These are phyloP conservation scores for Amanita thiersii DNA, from an alignment of 768 basidiomycete species.

Conservation along the genomic window DNA sequence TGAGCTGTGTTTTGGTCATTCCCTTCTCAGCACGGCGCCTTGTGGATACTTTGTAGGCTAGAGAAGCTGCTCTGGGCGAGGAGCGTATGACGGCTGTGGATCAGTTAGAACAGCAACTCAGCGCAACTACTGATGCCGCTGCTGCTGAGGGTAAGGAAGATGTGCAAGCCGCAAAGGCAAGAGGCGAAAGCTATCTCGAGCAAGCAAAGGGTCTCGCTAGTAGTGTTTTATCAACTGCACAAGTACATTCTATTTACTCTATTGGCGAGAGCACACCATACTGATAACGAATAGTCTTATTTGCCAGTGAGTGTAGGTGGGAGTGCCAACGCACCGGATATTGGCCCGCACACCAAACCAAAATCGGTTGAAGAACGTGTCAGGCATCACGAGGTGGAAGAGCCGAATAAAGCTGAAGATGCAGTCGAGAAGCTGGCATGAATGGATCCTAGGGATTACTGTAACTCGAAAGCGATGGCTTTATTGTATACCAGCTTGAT, in stretches of 20 bases:
- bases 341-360: neutral
- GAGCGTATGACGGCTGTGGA: conserved; percentile 22
- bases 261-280: conserved; percentile 6
- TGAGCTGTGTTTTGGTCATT: neutral
- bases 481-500: no score
- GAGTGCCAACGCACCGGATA: neutral
- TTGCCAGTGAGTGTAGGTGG: conserved; percentile 11
- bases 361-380: neutral
- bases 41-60: conserved; percentile 23
- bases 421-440: no score
- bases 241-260: conserved; percentile 21
- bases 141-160: conserved; percentile 49
- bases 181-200: conserved; percentile 42
- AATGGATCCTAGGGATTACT: no score
- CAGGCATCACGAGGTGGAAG: no score
- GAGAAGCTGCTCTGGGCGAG: conserved; percentile 20
- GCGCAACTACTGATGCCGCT: conserved; percentile 40
- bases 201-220: conserved; percentile 44
- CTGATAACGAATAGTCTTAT: conserved; percentile 13
- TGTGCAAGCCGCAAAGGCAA: conserved; percentile 36
- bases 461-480: no score
- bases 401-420: no score
- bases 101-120: conserved; percentile 25
- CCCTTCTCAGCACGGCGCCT: neutral
- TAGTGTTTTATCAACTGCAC: conserved; percentile 34